phyloP scores from a whole-genome alignment of 2,329 filamentous ascomycete genomes.

The Colletotrichum endophyticum region DNA sequence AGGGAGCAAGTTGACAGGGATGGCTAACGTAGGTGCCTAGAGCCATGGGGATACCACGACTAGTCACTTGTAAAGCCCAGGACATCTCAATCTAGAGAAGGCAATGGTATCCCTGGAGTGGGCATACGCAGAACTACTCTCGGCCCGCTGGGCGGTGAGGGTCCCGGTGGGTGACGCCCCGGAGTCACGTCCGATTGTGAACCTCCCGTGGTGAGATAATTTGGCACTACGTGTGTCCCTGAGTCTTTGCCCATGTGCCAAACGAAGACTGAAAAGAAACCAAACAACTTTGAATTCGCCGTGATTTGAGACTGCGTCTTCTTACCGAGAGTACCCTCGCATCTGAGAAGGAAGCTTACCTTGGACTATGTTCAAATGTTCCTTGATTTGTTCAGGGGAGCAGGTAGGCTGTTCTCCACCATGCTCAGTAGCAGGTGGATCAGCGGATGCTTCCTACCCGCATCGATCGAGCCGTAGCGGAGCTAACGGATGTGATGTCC shows the following conservation, averaged over 20 bases:
- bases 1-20: background rate
- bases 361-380: background rate
- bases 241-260: background rate
- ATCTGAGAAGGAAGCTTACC: background rate
- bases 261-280: background rate
- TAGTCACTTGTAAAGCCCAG: background rate
- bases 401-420: background rate
- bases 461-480: background rate
- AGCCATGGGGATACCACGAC: background rate
- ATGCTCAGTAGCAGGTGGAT: background rate
- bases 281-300: rapidly evolving
- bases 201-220: background rate
- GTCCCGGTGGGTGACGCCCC: background rate
- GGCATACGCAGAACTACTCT: background rate
- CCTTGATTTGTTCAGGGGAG: background rate
- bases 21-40: background rate
- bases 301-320: rapidly evolving
- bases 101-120: background rate
- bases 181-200: background rate
- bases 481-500: background rate
- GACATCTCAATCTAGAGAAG: background rate
- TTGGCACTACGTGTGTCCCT: background rate
- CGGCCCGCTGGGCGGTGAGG: background rate
- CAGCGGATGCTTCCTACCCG: background rate
- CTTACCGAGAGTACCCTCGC: too few species aligned